These are phyloP conservation scores for Exserohilum rostratum DNA, from an alignment of 2,329 filamentous ascomycete species.

Conservation along the genomic window DNA sequence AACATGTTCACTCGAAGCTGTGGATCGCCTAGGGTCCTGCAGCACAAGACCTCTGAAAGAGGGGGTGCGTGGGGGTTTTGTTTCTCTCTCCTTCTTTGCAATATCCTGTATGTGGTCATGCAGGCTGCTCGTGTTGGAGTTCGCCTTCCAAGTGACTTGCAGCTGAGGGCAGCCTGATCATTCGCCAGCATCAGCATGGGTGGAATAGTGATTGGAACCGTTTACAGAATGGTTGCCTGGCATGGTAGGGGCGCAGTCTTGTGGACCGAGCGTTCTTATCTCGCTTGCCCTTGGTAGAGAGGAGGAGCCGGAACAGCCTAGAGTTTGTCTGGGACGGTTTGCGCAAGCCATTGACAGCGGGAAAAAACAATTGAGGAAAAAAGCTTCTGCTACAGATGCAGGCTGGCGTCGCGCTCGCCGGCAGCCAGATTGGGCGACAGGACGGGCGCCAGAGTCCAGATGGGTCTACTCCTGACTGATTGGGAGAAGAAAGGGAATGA, in stretches of 20 bases:
- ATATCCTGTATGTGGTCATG: constrained; percentile 9
- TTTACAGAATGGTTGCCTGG: constrained; percentile 22
- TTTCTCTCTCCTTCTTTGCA: constrained; percentile 2
- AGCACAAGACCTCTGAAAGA: constrained; percentile 23
- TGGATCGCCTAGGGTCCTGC: constrained; percentile 13
- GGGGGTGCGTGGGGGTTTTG: constrained; percentile 39
- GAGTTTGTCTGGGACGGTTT: constrained; percentile 6
- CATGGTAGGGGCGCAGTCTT: constrained; percentile 21
- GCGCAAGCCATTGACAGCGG: constrained; percentile 27
- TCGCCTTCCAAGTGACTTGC: constrained; percentile 35
- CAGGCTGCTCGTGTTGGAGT: constrained; percentile 17
- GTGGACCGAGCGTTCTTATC: constrained; percentile 31
- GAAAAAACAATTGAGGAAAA: constrained; percentile 30
- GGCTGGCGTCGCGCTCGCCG: constrained; percentile 32
- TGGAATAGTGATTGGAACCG: constrained; percentile 8
- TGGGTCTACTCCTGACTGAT: constrained; percentile 26
- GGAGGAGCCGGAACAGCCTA: not conserved
- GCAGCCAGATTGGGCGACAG: constrained; percentile 14
- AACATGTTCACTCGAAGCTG: constrained; percentile 10
- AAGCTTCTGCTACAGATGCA: constrained; percentile 36
- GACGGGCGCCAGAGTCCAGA: constrained; percentile 26
- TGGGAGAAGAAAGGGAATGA: constrained; percentile 27
- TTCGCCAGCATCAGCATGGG: constrained; percentile 14
- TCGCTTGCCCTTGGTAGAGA: constrained; percentile 26
- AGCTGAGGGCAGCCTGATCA: constrained; percentile 18